Percentiles rank a stretch among this genome's conserved stretches.
These are phyloP conservation scores for Quercus robur DNA, from an alignment of 306 rosid genomes.

Conservation along the genomic window DNA sequence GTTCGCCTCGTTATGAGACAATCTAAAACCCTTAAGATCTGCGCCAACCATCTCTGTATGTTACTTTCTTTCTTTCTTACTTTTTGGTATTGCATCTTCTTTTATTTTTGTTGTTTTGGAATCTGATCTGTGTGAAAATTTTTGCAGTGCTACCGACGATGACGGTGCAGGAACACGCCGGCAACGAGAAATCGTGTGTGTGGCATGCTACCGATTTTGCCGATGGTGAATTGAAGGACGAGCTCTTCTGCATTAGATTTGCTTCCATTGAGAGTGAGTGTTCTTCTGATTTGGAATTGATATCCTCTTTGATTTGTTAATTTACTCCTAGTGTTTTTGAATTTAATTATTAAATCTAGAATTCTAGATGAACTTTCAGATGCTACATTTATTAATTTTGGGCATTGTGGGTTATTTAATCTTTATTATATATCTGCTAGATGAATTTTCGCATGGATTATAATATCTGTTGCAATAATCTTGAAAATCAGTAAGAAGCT, in stretches of 20 bases:
- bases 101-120: not conserved
- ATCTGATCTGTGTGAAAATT: not conserved
- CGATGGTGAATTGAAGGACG: constrained; percentile 93
- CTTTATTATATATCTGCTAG: no score
- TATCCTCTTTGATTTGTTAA: not conserved
- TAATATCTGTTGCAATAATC: not conserved
- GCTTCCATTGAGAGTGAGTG: constrained; percentile 89
- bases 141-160: constrained; percentile 65
- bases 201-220: constrained; percentile 98
- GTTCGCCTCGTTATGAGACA: constrained; percentile 90
- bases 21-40: constrained; percentile 87
- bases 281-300: not conserved
- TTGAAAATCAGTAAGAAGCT: not conserved
- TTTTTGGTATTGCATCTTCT: not conserved
- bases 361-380: not conserved
- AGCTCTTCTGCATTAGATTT: constrained; percentile 94
- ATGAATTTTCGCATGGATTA: not conserved
- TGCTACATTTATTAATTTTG: no score
- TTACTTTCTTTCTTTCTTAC: not conserved
- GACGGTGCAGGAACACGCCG: constrained; percentile 92
- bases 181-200: constrained; percentile 90
- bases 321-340: not conserved
- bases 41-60: constrained; percentile 85
- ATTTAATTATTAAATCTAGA: not conserved
- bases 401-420: no score